Evolutionary conservation across 129 eudicot genomes (phyloP), one percentile per base, ranked within the genome.

Genomic region (Helichrysum umbraculigerum): DNA sequence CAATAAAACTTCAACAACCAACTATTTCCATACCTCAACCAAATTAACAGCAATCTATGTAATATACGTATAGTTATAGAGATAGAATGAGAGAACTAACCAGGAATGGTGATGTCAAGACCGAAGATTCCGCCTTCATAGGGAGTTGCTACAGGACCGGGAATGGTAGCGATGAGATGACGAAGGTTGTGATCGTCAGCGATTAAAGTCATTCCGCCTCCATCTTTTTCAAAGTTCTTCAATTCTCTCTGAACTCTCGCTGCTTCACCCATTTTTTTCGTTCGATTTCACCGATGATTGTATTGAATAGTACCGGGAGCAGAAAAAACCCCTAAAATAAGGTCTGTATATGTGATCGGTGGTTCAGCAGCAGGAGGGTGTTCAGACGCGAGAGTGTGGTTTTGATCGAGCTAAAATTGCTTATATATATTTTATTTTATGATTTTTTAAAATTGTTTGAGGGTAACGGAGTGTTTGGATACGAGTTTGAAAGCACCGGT

Each of bases 81-180:
- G 7, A 68, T 64, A 68, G 56, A 68, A 16, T 14, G 29, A 5
- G 71, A 60, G 35, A 10, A 59, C 3, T 28, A n/a, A 93, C 98
- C 97, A 4, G 96, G 89, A 56, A 93, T 71, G 39, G 70, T 82
- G 72, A 93, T 90, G 73, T 93, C 96, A 71, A 93, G 87, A 28
- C 79, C 70, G 83, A 93, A 93, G n/a, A 84, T 70, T 47, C 97
- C 98, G 68, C 96, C 98, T 68, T 93, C 91, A 56, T 93, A 90
- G 42, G 98, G 98, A 61, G 98, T 88, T 72, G 86, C 90, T 66
- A 68, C 35, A 25, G 98, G 98, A 64, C 98, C 98, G 9, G 96
- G 97, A 52, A 93, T 88, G 44, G 89, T 77, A 4, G 97, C 98
- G 11, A 83, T 66, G 75, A 93, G 85, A 68, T 88, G 96, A 61